Percentiles rank a stretch among this genome's conserved stretches.
These are phyloP conservation scores for Musa acuminata DNA, from an alignment of 176 grass and related monocot species.

Conservation along the genomic window DNA sequence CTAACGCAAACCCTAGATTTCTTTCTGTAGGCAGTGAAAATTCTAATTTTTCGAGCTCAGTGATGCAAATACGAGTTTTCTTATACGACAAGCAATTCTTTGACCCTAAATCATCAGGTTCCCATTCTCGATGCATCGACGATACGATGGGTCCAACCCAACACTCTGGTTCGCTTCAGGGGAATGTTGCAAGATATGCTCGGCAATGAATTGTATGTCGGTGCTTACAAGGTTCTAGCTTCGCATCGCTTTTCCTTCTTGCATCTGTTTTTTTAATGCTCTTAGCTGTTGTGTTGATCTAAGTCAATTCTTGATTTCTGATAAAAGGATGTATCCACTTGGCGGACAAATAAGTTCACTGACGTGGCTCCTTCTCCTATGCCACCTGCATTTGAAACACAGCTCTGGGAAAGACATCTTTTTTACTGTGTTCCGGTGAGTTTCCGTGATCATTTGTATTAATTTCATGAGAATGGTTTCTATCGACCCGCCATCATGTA, in stretches of 20 bases:
- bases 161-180: slow-evolving; percentile 66
- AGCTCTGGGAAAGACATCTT: slow-evolving; percentile 87
- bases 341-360: slow-evolving; percentile 85
- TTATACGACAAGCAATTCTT: neutral
- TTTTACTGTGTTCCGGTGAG: slow-evolving; percentile 79
- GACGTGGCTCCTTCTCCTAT: slow-evolving; percentile 55
- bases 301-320: neutral
- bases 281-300: slow-evolving; percentile 1
- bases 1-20: neutral
- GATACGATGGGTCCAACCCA: slow-evolving; percentile 63
- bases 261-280: slow-evolving; percentile 2
- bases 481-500: neutral
- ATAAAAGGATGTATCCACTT: slow-evolving; percentile 60
- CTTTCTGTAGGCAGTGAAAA: neutral
- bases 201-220: slow-evolving; percentile 75
- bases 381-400: slow-evolving; percentile 48
- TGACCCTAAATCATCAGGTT: slow-evolving; percentile 31
- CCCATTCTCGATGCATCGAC: slow-evolving; percentile 60
- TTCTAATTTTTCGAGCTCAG: no score
- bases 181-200: slow-evolving; percentile 99
- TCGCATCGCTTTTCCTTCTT: neutral
- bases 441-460: neutral
- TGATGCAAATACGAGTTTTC: neutral
- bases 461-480: slow-evolving; percentile 1
- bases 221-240: slow-evolving; percentile 64